A percentile compares a stretch with the other conserved stretches of the same genome.
These are phyloP conservation scores for Carallia pectinifolia DNA, from an alignment of 345 rosid genomes.

Conservation along the genomic window DNA sequence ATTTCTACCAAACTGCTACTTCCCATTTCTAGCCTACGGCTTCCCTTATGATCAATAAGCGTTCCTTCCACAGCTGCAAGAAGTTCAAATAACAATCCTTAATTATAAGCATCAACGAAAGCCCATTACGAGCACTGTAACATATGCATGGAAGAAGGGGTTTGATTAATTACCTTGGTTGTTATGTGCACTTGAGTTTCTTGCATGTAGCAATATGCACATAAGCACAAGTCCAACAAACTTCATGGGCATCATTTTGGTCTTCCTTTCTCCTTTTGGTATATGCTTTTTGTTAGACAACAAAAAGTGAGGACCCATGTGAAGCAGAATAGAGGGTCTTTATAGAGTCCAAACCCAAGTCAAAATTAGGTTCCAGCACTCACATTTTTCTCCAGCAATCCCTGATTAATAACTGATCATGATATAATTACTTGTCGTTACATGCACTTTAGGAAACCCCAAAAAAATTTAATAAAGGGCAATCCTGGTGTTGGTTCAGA, in stretches of 20 bases:
- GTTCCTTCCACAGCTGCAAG: constrained; percentile 18
- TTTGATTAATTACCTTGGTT: constrained; percentile 21
- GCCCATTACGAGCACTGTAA: background rate
- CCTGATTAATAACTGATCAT: background rate
- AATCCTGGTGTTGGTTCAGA: background rate
- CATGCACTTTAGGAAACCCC: constrained; percentile 30
- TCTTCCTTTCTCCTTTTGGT: constrained; percentile 9
- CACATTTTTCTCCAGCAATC: background rate
- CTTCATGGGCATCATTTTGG: constrained; percentile 33
- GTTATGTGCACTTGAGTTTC: constrained; percentile 13
- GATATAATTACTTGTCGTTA: constrained; percentile 14
- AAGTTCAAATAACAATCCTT: background rate
- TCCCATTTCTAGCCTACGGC: background rate
- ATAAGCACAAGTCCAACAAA: constrained; percentile 24
- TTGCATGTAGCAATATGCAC: constrained; percentile 27
- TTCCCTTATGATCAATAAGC: background rate
- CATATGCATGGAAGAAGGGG: background rate
- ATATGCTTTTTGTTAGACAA: constrained; percentile 4
- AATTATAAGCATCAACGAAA: background rate
- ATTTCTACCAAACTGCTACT: background rate
- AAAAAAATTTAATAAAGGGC: constrained; percentile 6
- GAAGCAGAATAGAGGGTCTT: constrained; percentile 21
- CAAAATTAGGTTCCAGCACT: constrained; percentile 35
- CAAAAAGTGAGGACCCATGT: constrained; percentile 22
- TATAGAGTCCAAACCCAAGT: constrained; percentile 35